Conservation (phyloP, 1,284 basidiomycete species). For the Lentinus polychrous region DNA sequence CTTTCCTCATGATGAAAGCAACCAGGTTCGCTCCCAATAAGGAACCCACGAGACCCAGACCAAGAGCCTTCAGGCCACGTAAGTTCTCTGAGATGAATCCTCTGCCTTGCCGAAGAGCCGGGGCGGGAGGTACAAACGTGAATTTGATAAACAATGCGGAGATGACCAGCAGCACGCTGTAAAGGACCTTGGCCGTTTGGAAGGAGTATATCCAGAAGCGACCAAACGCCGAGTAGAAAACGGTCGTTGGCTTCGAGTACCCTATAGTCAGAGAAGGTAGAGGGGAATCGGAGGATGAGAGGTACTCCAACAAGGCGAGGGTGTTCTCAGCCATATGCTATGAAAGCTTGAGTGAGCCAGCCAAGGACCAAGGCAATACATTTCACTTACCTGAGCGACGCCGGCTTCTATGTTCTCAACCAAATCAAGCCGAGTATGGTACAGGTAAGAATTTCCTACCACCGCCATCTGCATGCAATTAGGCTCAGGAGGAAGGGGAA, state of each 20-base stretch:
- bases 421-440: conserved; percentile 71
- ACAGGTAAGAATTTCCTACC: conserved; percentile 89
- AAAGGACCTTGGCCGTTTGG: conserved; percentile 64
- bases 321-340: conserved; percentile 92
- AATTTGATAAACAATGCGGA: conserved; percentile 40
- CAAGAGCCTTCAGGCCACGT: conserved; percentile 36
- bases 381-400: conserved; percentile 50
- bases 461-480: conserved; percentile 73
- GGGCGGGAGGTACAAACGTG: conserved; percentile 27
- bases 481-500: not conserved
- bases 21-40: conserved; percentile 64
- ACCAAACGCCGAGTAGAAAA: conserved; percentile 76
- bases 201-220: conserved; percentile 72
- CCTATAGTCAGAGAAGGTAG: conserved; percentile 53
- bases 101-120: conserved; percentile 29
- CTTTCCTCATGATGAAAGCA: conserved; percentile 63
- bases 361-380: too few species aligned
- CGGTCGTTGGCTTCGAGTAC: conserved; percentile 53
- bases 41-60: conserved; percentile 47
- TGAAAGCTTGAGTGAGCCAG: too few species aligned
- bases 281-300: conserved; percentile 66
- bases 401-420: conserved; percentile 80
- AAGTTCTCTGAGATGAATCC: conserved; percentile 33
- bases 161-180: conserved; percentile 44
- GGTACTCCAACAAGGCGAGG: conserved; percentile 74